These are phyloP conservation scores for Hymenotorrendiella dingleyae DNA, from an alignment of 2,329 filamentous ascomycete species.

Conservation along the genomic window DNA sequence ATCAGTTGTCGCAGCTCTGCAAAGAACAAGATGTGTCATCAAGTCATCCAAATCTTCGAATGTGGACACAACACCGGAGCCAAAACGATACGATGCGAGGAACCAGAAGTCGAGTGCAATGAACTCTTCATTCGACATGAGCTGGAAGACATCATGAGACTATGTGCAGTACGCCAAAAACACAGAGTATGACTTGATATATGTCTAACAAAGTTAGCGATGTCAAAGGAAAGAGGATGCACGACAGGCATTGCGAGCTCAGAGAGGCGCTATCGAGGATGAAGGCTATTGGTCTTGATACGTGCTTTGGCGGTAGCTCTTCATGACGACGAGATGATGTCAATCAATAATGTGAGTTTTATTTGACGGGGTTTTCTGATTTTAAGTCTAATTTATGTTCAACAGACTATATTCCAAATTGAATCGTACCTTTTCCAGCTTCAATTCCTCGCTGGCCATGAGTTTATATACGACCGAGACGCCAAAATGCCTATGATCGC, in stretches of 20 bases:
- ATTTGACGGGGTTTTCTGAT: too few species aligned
- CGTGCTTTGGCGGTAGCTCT: too few species aligned
- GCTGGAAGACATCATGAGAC: slow-evolving; percentile 16
- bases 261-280: background rate
- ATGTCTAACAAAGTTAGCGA: background rate
- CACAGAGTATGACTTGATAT: background rate
- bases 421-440: too few species aligned
- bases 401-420: too few species aligned
- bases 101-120: slow-evolving; percentile 16
- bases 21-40: slow-evolving; percentile 25
- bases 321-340: too few species aligned
- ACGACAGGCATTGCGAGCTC: background rate
- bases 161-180: slow-evolving; percentile 15
- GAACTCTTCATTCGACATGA: slow-evolving; percentile 24
- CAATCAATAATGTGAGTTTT: too few species aligned
- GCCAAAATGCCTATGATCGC: too few species aligned
- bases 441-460: too few species aligned
- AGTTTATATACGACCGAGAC: too few species aligned
- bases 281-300: slow-evolving; percentile 7
- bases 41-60: slow-evolving; percentile 24
- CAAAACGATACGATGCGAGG: slow-evolving; percentile 16
- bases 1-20: too few species aligned
- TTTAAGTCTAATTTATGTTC: too few species aligned
- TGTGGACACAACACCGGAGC: slow-evolving; percentile 22
- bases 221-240: slow-evolving; percentile 3